phyloP scores from a whole-genome alignment of 768 basidiomycete species.

The Pleurotus ostreatus region DNA sequence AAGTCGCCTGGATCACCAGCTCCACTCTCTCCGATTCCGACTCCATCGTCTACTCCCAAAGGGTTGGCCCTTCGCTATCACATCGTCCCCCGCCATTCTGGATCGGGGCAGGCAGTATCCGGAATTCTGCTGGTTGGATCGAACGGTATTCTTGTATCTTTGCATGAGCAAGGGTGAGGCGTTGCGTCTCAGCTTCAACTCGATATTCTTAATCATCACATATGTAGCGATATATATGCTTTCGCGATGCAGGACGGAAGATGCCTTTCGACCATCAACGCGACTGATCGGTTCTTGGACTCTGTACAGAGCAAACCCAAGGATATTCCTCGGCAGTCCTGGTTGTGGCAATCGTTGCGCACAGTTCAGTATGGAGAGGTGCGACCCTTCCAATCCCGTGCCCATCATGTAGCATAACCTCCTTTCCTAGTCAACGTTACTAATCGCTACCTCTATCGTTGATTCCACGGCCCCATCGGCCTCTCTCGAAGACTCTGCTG shows the following conservation, averaged over 20 bases:
- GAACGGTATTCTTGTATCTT: conserved; percentile 39
- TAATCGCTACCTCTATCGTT: conserved; percentile 45
- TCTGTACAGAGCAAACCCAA: conserved; percentile 29
- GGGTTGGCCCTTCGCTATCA: conserved; percentile 33
- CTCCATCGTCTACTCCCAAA: conserved; percentile 17
- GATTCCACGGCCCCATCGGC: conserved; percentile 29
- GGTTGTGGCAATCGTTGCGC: conserved; percentile 40
- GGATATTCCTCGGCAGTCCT: conserved; percentile 27
- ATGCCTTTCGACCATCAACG: conserved; percentile 24
- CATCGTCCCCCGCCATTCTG: conserved; percentile 44
- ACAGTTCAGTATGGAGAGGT: conserved; percentile 37
- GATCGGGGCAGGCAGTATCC: conserved; percentile 34
- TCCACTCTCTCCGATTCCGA: conserved; percentile 32
- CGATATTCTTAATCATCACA: neutral
- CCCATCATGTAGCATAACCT: neutral
- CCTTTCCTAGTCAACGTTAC: conserved; percentile 28
- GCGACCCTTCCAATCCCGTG: conserved; percentile 7
- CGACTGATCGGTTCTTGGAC: conserved; percentile 21
- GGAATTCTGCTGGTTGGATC: conserved; percentile 44
- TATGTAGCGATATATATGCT: conserved; percentile 49
- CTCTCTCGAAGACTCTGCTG: conserved; percentile 25
- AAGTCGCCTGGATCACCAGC: neutral
- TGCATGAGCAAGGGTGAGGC: conserved; percentile 66
- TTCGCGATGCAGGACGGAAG: conserved; percentile 51
- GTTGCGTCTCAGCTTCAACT: neutral